phyloP scores from a whole-genome alignment of 441 rosid genomes.

The Euphorbia schlechtendalii region DNA sequence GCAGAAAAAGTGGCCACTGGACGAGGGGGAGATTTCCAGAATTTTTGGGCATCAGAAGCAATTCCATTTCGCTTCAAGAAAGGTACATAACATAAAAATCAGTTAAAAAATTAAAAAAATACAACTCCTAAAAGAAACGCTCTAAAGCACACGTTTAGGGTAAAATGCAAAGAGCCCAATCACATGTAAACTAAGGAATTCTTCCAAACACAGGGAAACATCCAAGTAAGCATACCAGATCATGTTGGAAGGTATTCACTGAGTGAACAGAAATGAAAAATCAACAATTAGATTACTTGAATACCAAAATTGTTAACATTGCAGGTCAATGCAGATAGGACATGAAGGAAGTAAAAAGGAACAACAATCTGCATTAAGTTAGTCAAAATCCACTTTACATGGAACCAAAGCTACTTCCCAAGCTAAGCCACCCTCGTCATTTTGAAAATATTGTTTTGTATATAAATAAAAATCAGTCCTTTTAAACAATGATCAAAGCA shows the following conservation, averaged over 20 bases:
- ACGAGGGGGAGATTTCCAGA: conserved; percentile 75
- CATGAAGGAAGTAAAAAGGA: background rate
- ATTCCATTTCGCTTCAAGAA: conserved; percentile 72
- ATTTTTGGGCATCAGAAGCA: conserved; percentile 94
- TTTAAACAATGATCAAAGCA: background rate
- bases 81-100: conserved; percentile 13
- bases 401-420: background rate
- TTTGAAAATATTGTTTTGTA: background rate
- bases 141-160: background rate
- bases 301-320: background rate
- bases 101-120: conserved; percentile 9
- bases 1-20: conserved; percentile 99
- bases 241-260: background rate
- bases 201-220: no score
- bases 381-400: background rate
- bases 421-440: background rate
- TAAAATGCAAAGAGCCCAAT: background rate
- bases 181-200: background rate
- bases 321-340: background rate
- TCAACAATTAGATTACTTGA: background rate
- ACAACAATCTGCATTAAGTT: background rate
- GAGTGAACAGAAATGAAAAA: background rate
- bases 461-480: background rate
- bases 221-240: background rate
- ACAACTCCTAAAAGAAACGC: background rate